These are phyloP conservation scores for Cyclotella cryptica DNA, from an alignment of 108 stramenopile genomes.

Conservation along the genomic window DNA sequence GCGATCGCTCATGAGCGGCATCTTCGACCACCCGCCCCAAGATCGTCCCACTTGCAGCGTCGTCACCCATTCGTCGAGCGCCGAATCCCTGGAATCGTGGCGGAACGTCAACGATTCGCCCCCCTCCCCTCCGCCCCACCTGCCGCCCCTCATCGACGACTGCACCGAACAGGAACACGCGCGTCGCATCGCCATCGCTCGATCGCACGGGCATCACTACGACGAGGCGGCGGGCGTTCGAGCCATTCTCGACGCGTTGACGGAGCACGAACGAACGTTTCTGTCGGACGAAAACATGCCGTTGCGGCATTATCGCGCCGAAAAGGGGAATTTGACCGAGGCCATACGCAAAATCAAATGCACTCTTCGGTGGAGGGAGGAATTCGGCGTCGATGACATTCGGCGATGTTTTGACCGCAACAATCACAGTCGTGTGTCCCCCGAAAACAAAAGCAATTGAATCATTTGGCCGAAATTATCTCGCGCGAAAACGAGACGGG, in stretches of 20 bases:
- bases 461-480: slow-evolving; percentile 50
- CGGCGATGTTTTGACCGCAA: slow-evolving; percentile 39
- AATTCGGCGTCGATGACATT: slow-evolving; percentile 77
- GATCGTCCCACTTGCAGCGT: neutral
- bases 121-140: neutral
- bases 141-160: slow-evolving; percentile 41
- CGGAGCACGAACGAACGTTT: slow-evolving; percentile 55
- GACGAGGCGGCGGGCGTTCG: slow-evolving; percentile 58
- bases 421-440: slow-evolving; percentile 4
- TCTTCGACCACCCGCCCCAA: neutral
- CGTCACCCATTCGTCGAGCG: neutral
- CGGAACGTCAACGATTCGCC: neutral
- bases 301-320: slow-evolving; percentile 82
- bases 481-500: slow-evolving; percentile 77
- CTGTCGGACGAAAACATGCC: slow-evolving; percentile 80
- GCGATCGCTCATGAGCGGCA: slow-evolving; percentile 9
- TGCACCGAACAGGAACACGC: slow-evolving; percentile 26
- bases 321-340: slow-evolving; percentile 71
- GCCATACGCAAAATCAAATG: slow-evolving; percentile 70
- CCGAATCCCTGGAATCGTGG: neutral
- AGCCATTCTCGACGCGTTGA: slow-evolving; percentile 54
- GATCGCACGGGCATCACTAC: slow-evolving; percentile 27
- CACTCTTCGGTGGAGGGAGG: slow-evolving; percentile 84
- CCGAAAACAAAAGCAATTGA: slow-evolving; percentile 36
- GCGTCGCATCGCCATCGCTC: slow-evolving; percentile 22